Conservation (phyloP, 495 filamentous ascomycete genomes). For the Xylaria scruposa region DNA sequence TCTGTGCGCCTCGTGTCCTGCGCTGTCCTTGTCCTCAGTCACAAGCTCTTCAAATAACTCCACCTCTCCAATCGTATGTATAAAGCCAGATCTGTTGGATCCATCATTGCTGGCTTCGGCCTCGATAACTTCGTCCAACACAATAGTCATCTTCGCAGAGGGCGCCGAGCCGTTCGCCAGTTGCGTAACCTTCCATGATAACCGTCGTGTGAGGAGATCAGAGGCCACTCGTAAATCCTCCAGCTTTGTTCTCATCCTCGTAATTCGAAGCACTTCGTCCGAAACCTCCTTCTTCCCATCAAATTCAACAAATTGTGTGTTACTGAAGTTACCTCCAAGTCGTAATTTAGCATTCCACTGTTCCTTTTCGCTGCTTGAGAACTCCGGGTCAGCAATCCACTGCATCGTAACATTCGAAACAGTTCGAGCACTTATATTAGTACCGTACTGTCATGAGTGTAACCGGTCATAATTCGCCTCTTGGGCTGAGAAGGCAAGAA, state of each 20-base stretch:
- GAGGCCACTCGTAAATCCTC: slow-evolving; percentile 29
- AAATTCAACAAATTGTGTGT: slow-evolving; percentile 30
- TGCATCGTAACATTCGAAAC: not conserved
- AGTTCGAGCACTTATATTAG: not conserved
- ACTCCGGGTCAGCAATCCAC: not conserved
- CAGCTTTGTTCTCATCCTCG: slow-evolving; percentile 12
- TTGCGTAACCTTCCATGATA: slow-evolving; percentile 24
- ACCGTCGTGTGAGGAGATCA: slow-evolving; percentile 26
- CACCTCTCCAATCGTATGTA: slow-evolving; percentile 29
- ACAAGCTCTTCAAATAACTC: slow-evolving; percentile 28
- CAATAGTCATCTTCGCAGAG: slow-evolving; percentile 29
- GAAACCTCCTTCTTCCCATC: slow-evolving; percentile 29
- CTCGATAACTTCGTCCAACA: slow-evolving; percentile 31
- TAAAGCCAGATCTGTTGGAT: slow-evolving; percentile 19
- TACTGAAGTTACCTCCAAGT: slow-evolving; percentile 28
- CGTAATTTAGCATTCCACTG: slow-evolving; percentile 33
- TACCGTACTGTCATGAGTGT: not conserved
- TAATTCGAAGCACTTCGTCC: slow-evolving; percentile 28
- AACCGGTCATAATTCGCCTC: not conserved
- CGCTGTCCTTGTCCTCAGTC: slow-evolving; percentile 25
- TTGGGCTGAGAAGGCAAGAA: not conserved
- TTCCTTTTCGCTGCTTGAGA: not conserved
- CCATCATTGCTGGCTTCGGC: slow-evolving; percentile 6
- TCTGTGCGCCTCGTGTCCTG: slow-evolving; percentile 26
- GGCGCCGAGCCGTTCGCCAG: slow-evolving; percentile 14